Evolutionary conservation across 257 asterid species (phyloP).

Genomic region (Salvia hispanica): DNA sequence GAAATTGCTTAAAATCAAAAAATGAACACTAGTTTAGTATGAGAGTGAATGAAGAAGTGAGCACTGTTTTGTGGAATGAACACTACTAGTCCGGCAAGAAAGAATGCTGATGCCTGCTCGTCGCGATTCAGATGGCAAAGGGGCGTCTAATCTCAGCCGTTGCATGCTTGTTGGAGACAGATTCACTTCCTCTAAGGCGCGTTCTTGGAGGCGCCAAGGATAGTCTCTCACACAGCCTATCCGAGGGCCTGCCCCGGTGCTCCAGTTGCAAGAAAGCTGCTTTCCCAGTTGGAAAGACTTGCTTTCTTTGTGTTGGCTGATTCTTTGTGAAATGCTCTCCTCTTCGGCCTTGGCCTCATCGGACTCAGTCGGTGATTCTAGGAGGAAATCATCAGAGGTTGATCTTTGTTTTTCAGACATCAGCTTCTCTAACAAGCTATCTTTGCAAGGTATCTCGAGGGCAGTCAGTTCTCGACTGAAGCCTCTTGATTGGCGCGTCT

Average conservation of each 20-base stretch:
- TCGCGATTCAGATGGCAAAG: slow-evolving; percentile 23
- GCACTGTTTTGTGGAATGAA: not conserved
- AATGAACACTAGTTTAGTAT: not conserved
- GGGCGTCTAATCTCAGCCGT: no score
- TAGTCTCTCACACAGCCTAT: slow-evolving; percentile 48
- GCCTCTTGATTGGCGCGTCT: slow-evolving; percentile 9
- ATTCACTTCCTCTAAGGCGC: slow-evolving; percentile 43
- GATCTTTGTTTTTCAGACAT: slow-evolving; percentile 23
- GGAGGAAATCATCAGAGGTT: not conserved
- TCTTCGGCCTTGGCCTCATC: no score
- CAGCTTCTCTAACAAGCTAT: slow-evolving; percentile 31
- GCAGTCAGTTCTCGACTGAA: slow-evolving; percentile 22
- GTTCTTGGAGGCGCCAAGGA: slow-evolving; percentile 45
- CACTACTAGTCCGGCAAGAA: slow-evolving; percentile 22
- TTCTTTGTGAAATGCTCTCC: no score
- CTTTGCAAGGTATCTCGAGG: slow-evolving; percentile 41
- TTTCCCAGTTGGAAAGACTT: slow-evolving; percentile 47
- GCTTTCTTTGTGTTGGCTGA: slow-evolving; percentile 9
- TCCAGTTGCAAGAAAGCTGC: slow-evolving; percentile 44
- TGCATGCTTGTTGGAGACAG: slow-evolving; percentile 37
- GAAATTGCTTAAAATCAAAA: no score
- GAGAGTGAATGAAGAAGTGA: slow-evolving; percentile 39
- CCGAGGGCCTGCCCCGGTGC: slow-evolving; percentile 51
- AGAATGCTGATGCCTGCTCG: slow-evolving; percentile 27
- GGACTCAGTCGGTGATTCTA: slow-evolving; percentile 32